Conservation (phyloP, 441 rosid species). For the Daphne laureola region DNA sequence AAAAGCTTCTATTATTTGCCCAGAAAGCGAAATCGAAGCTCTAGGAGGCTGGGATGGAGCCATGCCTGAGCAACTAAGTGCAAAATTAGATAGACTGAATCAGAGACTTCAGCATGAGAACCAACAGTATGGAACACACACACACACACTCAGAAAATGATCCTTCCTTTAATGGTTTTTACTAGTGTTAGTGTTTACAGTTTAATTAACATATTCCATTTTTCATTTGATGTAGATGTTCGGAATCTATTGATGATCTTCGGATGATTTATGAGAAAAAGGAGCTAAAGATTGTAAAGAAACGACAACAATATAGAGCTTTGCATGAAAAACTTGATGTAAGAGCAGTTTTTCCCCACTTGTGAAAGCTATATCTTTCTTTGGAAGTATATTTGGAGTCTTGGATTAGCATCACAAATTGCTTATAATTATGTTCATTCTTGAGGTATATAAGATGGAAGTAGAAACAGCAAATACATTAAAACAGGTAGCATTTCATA, state of each 20-base stretch:
- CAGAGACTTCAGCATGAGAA: slow-evolving; percentile 76
- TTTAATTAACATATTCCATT: slow-evolving; percentile 3
- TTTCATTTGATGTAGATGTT: slow-evolving; percentile 41
- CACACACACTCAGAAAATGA: slow-evolving; percentile 5
- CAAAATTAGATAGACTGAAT: slow-evolving; percentile 54
- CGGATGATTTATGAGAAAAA: slow-evolving; percentile 55
- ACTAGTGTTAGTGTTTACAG: slow-evolving; percentile 7
- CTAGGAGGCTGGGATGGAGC: slow-evolving; percentile 74
- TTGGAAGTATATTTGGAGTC: background rate
- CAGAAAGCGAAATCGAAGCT: slow-evolving; percentile 81
- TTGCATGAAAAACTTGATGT: slow-evolving; percentile 66
- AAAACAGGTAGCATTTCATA: too few relatives aligned
- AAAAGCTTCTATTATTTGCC: slow-evolving; percentile 95
- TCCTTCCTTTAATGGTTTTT: slow-evolving; percentile 7
- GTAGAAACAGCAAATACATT: too few relatives aligned
- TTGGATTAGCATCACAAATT: too few relatives aligned
- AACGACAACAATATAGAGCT: slow-evolving; percentile 41
- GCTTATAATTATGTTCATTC: slow-evolving; percentile 1
- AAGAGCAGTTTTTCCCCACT: slow-evolving; percentile 14
- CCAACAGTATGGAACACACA: slow-evolving; percentile 35
- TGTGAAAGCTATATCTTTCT: background rate
- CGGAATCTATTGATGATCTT: slow-evolving; percentile 91
- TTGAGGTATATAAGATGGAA: background rate
- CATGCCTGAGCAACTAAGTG: slow-evolving; percentile 82
- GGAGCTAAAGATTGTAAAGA: slow-evolving; percentile 58